phyloP scores from a whole-genome alignment of 257 asterid species.

The Solanum piurae region DNA sequence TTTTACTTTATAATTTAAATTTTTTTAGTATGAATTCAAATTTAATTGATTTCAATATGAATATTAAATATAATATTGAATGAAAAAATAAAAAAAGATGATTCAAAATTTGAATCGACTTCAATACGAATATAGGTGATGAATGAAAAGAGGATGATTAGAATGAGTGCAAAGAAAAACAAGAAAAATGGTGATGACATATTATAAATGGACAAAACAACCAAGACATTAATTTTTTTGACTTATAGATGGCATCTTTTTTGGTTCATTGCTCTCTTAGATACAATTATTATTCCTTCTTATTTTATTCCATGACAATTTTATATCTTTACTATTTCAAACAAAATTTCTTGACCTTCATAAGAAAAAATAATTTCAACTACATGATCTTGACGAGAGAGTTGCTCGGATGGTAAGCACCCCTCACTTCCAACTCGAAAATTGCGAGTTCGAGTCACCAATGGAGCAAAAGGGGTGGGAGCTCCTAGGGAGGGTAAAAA shows the following conservation, averaged over 20 bases:
- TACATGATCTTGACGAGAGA: background rate
- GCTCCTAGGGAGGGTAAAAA: too few relatives aligned
- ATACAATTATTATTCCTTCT: background rate
- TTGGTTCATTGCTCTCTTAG: background rate
- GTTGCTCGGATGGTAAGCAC: too few relatives aligned
- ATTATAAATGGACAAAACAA: background rate
- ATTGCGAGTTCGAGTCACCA: too few relatives aligned
- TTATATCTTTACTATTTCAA: background rate
- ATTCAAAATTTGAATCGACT: too few relatives aligned
- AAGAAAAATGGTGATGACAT: background rate
- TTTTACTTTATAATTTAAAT: too few relatives aligned
- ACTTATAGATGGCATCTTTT: background rate
- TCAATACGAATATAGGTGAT: too few relatives aligned
- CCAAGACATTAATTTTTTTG: background rate
- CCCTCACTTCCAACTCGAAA: too few relatives aligned
- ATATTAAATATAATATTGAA: too few relatives aligned
- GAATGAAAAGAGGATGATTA: background rate
- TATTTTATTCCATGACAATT: background rate
- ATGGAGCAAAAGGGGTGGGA: too few relatives aligned
- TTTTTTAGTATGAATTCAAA: too few relatives aligned
- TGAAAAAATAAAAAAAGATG: too few relatives aligned
- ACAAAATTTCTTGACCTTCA: background rate
- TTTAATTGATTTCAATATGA: too few relatives aligned
- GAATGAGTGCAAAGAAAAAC: background rate
- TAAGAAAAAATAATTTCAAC: background rate